Evolutionary conservation across 2,329 filamentous ascomycete species (phyloP).

Genomic region (Xylariaceae sp.): DNA sequence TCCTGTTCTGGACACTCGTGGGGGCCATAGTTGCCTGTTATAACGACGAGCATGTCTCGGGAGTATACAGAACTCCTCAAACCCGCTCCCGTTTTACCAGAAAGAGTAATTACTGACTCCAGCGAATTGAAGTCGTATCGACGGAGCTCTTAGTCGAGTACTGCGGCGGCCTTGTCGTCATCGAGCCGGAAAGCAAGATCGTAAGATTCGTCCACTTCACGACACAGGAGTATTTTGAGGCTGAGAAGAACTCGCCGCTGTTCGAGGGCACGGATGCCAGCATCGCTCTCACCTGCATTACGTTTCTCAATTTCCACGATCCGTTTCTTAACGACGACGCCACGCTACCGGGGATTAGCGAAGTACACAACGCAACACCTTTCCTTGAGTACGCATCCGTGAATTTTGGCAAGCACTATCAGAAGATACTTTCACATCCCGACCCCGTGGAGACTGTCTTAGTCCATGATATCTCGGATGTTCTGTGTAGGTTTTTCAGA

Average conservation of each 20-base stretch:
- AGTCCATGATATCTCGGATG: not conserved
- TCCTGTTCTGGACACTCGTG: too few relatives aligned
- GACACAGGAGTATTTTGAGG: constrained; percentile 48
- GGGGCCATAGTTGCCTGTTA: too few relatives aligned
- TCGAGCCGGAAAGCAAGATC: constrained; percentile 44
- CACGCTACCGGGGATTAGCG: constrained; percentile 6
- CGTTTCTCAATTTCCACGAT: constrained; percentile 8
- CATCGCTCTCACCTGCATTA: constrained; percentile 11
- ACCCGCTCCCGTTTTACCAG: too few relatives aligned
- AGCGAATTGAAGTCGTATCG: too few relatives aligned
- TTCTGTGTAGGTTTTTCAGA: not conserved
- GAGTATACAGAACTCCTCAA: too few relatives aligned
- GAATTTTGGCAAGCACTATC: constrained; percentile 17
- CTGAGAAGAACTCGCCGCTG: constrained; percentile 7
- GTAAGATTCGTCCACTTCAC: constrained; percentile 51
- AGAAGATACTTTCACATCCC: constrained; percentile 8
- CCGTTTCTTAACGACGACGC: constrained; percentile 12
- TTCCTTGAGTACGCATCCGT: constrained; percentile 13
- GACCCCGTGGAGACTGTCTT: not conserved
- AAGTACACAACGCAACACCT: constrained; percentile 4
- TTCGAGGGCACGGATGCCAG: constrained; percentile 11
- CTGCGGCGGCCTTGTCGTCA: constrained; percentile 47
- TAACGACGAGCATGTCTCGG: too few relatives aligned
- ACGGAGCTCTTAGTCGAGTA: constrained; percentile 40
- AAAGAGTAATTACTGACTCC: too few relatives aligned